phyloP scores from a whole-genome alignment of 2,329 filamentous ascomycete genomes.

The Calonectria leucothoes region DNA sequence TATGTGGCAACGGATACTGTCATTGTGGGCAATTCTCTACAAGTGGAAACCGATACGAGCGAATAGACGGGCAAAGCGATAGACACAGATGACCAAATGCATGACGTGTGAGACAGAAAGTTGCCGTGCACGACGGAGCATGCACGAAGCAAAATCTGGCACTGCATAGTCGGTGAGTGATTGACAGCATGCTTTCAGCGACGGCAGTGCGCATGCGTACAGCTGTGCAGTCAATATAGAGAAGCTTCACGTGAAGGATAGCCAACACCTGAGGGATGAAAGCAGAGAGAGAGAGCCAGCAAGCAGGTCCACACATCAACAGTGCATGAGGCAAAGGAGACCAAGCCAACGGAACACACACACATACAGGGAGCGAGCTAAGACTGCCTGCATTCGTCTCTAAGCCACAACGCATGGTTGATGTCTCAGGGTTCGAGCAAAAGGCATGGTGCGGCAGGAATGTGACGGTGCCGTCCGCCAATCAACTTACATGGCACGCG shows the following conservation, averaged over 20 bases:
- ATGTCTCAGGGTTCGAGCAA: conserved; percentile 6
- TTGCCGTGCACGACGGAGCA: background rate
- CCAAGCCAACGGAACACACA: background rate
- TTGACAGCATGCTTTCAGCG: background rate
- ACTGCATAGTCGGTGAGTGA: background rate
- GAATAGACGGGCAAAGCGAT: background rate
- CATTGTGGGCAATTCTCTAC: background rate
- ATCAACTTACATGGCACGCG: conserved; percentile 44
- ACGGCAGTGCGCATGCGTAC: background rate
- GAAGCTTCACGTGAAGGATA: background rate
- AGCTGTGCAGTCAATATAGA: background rate
- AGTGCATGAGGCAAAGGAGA: background rate
- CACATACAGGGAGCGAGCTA: no score
- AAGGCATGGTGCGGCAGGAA: conserved; percentile 20
- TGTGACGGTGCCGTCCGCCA: conserved; percentile 29
- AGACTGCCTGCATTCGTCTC: conserved; percentile 9
- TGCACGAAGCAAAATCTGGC: background rate
- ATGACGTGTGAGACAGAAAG: background rate
- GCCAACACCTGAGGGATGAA: background rate
- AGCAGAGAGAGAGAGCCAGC: no score
- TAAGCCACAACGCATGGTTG: conserved; percentile 6
- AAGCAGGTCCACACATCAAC: background rate
- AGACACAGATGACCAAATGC: background rate
- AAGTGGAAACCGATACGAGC: background rate
- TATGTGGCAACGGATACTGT: background rate